These are phyloP conservation scores for Lithospermum erythrorhizon DNA, from an alignment of 257 asterid genomes.

Conservation along the genomic window DNA sequence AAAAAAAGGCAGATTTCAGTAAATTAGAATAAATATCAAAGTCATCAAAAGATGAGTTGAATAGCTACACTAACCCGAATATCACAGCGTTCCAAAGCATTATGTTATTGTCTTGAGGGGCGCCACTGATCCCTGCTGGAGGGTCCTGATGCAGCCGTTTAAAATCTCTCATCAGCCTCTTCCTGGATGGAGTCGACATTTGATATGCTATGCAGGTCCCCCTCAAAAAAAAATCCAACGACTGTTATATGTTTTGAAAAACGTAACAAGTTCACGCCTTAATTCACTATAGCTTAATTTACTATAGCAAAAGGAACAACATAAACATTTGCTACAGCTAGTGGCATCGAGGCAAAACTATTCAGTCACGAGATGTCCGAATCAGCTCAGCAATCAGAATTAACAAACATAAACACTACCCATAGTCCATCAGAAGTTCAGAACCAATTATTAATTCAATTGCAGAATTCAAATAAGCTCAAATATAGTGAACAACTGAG, in stretches of 20 bases:
- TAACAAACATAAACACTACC: neutral
- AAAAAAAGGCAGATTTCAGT: neutral
- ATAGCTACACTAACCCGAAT: constrained; percentile 45
- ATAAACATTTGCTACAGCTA: too few species aligned
- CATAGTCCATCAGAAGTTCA: neutral
- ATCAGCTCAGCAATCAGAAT: neutral
- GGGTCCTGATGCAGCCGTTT: constrained; percentile 92
- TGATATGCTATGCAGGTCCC: constrained; percentile 6
- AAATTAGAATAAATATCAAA: neutral
- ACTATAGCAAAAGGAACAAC: too few species aligned
- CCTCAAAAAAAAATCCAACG: neutral
- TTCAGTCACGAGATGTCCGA: neutral
- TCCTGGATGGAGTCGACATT: constrained; percentile 89
- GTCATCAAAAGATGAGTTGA: neutral
- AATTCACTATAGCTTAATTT: neutral
- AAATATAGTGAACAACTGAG: too few species aligned
- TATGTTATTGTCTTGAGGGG: constrained; percentile 79
- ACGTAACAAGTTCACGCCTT: neutral
- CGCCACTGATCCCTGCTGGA: constrained; percentile 97
- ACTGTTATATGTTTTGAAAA: too few species aligned
- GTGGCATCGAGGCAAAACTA: neutral
- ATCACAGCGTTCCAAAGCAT: constrained; percentile 95
- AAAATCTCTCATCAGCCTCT: constrained; percentile 93
- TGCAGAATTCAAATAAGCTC: neutral
- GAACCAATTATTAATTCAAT: neutral